Percentiles rank a stretch among this genome's conserved stretches.
Conservation (phyloP, 2,329 filamentous ascomycete species). For the Coniochaeta sp. region DNA sequence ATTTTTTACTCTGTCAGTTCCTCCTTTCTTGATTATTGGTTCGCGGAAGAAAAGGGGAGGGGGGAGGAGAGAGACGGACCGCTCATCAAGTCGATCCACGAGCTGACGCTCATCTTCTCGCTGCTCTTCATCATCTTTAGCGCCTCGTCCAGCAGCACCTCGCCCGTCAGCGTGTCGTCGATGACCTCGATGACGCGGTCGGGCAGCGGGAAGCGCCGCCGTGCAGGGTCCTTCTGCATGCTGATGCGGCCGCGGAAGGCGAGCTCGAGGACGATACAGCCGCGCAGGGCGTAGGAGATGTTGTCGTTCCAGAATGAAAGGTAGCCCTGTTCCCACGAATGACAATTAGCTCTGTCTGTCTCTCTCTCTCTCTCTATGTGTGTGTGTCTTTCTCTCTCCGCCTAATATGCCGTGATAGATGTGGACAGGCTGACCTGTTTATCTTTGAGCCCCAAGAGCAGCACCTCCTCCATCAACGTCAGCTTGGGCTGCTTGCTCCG, state of each 20-base stretch:
- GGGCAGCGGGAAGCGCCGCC: conserved; percentile 84
- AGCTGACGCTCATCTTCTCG: conserved; percentile 99
- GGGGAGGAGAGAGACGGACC: conserved; percentile 48
- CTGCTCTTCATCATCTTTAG: conserved; percentile 99
- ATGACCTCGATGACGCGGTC: conserved; percentile 95
- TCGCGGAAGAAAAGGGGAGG: conserved; percentile 1
- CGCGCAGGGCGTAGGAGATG: conserved; percentile 94
- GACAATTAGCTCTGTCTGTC: too few relatives aligned
- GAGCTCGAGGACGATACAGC: conserved; percentile 96
- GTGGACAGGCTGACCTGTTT: conserved; percentile 63
- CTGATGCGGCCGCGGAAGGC: conserved; percentile 92
- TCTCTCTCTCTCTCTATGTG: too few relatives aligned
- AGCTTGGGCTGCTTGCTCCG: conserved; percentile 96
- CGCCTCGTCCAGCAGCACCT: conserved; percentile 94
- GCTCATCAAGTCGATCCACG: conserved; percentile 98
- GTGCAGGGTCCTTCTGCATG: conserved; percentile 95
- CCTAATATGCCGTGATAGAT: too few relatives aligned
- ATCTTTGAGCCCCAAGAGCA: conserved; percentile 92
- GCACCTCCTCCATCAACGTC: conserved; percentile 96
- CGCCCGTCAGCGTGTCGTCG: conserved; percentile 91
- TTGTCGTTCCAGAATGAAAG: conserved; percentile 99
- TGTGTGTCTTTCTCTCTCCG: too few relatives aligned
- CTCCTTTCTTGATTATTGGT: conserved; percentile 3
- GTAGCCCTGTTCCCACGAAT: conserved; percentile 62
- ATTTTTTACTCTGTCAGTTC: not conserved